phyloP scores from a whole-genome alignment of 2,329 filamentous ascomycete genomes.

The Hansfordia pulvinata region DNA sequence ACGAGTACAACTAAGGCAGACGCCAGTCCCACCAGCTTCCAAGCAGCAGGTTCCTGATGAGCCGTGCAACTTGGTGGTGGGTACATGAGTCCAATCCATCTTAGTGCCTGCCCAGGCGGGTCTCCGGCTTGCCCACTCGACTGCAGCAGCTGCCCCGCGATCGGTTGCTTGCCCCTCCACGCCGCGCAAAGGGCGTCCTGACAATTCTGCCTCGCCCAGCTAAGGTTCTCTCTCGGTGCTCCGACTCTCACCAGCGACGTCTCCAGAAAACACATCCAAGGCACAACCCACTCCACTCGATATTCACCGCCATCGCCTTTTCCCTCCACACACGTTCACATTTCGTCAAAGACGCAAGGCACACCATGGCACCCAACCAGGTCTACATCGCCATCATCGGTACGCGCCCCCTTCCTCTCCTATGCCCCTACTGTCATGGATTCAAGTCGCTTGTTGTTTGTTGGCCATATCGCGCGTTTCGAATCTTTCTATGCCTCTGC shows the following conservation, averaged over 20 bases:
- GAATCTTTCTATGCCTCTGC: slow-evolving; percentile 6
- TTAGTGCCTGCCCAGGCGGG: slow-evolving; percentile 4
- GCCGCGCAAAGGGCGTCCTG: slow-evolving; percentile 1
- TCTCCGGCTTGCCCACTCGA: slow-evolving; percentile 3
- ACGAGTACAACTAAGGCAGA: too few relatives aligned
- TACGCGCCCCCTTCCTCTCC: slow-evolving; percentile 5
- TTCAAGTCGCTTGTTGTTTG: background rate
- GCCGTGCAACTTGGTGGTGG: too few relatives aligned
- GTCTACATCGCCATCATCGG: slow-evolving; percentile 38
- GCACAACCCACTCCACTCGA: too few relatives aligned
- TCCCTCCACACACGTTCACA: background rate
- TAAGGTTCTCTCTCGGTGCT: too few relatives aligned
- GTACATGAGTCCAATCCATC: too few relatives aligned
- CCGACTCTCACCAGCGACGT: too few relatives aligned
- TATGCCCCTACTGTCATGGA: background rate
- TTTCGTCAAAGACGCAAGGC: slow-evolving; percentile 6
- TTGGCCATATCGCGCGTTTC: too few relatives aligned
- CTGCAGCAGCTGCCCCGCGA: slow-evolving; percentile 13
- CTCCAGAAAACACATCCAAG: too few relatives aligned
- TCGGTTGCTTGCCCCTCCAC: slow-evolving; percentile 8
- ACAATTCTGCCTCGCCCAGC: too few relatives aligned
- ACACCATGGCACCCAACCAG: slow-evolving; percentile 30
- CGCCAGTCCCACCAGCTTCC: too few relatives aligned
- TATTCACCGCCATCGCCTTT: background rate
- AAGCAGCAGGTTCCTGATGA: too few relatives aligned